phyloP scores from a whole-genome alignment of 108 stramenopile genomes.

The Aurantiochytrium sp. region DNA sequence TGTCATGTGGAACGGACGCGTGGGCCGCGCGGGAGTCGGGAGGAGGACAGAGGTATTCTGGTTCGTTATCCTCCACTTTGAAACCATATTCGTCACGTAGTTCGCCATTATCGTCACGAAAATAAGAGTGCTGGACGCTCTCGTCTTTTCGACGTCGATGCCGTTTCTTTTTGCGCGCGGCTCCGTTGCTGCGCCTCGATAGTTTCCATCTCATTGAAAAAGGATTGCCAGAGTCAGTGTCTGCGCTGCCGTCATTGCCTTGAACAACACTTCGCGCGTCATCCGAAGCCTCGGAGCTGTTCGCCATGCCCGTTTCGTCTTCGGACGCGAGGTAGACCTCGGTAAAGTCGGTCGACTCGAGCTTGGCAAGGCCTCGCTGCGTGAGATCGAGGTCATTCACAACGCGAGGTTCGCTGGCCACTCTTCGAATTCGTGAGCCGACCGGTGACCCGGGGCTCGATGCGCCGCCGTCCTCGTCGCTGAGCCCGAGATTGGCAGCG shows the following conservation, averaged over 20 bases:
- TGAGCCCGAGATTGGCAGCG: neutral
- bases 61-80: neutral
- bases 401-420: neutral
- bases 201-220: neutral
- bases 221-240: neutral
- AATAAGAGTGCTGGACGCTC: neutral
- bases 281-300: neutral
- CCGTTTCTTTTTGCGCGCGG: neutral
- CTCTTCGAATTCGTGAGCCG: neutral
- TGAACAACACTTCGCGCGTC: neutral
- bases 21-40: neutral
- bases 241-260: neutral
- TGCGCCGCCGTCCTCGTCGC: neutral
- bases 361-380: neutral
- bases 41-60: neutral
- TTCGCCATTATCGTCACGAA: neutral
- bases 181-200: neutral
- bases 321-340: slow-evolving; percentile 9
- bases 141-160: neutral
- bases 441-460: neutral
- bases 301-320: neutral
- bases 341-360: neutral
- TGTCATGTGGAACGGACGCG: neutral
- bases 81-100: neutral
- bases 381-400: neutral